These are phyloP conservation scores for Colletotrichum sp. DNA, from an alignment of 2,329 filamentous ascomycete species.

Conservation along the genomic window DNA sequence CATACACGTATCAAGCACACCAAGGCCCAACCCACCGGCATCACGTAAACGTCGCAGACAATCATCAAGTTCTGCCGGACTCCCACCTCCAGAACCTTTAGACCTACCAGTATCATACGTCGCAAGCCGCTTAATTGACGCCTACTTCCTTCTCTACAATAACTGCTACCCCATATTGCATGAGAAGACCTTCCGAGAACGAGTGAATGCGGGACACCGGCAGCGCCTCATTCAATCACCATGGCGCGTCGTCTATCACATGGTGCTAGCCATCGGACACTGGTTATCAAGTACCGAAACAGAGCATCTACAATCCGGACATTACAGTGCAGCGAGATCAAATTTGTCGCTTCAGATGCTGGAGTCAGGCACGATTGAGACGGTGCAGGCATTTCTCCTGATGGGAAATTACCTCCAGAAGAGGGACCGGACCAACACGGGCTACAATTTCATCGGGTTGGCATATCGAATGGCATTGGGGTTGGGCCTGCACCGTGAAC, in stretches of 20 bases:
- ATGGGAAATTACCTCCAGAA: conserved; percentile 57
- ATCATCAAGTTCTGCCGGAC: not conserved
- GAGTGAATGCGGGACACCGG: conserved; percentile 23
- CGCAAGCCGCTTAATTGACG: conserved; percentile 35
- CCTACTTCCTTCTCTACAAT: conserved; percentile 51
- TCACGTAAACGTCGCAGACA: not conserved
- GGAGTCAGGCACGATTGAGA: conserved; percentile 48
- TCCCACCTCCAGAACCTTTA: not conserved
- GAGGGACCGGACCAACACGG: conserved; percentile 54
- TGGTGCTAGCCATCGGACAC: conserved; percentile 41
- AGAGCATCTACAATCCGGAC: conserved; percentile 1
- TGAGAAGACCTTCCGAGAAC: conserved; percentile 48
- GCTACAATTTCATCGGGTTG: conserved; percentile 57
- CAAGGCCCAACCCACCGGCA: not conserved
- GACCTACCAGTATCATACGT: conserved; percentile 13
- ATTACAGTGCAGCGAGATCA: conserved; percentile 33
- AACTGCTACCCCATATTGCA: conserved; percentile 51
- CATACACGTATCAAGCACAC: not conserved
- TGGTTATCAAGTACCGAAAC: conserved; percentile 32
- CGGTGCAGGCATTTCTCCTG: conserved; percentile 50
- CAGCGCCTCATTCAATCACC: not conserved
- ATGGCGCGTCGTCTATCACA: conserved; percentile 29
- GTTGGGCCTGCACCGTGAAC: conserved; percentile 54
- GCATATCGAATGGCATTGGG: conserved; percentile 55
- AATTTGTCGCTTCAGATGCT: conserved; percentile 46